Base-by-base conservation (phyloP, 2,329 filamentous ascomycete species). In the Colletotrichum plurivorum region DNA sequence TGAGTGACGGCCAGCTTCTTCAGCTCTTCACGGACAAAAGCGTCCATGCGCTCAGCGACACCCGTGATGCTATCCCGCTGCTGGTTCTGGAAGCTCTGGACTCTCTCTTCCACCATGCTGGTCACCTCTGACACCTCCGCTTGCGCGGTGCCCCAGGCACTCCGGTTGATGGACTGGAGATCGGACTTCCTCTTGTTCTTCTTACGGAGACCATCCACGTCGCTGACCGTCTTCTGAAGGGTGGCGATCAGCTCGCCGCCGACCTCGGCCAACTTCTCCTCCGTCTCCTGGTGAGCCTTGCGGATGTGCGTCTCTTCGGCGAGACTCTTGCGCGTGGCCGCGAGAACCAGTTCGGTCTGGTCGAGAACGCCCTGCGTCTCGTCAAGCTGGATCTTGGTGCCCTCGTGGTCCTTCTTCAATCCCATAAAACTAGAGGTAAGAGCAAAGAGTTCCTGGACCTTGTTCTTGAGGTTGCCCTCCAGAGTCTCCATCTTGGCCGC, bases 401-500 rank as follows among this genome's bases (percentile, higher is more conserved):
- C 86, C 73, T 99, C 95, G 70, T 97, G 93, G 70, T 98, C 94
- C 77, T 95, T 94, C 81, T 96, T 97, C 74, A 98, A 81, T 1
- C 89, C 90, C 82, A 95, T 94, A 78, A 98, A 97, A 72, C 90
- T 94, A 49, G 92, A 94, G 0, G 93, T 97, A 45, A 98, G 83
- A 12, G 90, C 89, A 78, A 97, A 95, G 0, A 99, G 85, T 78
- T 99, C 95, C 75, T 98, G 94, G 2, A 97, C 92, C 78, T 98
- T 98, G 82, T 97, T 96, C 22, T 94, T 90, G 63, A 99, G 84
- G 75, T 96, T 97, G 45, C 88, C 89, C 78, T 99, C 96, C 83
- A 98, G 92, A 0, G 94, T 95, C 77, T 97, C 94, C 54, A 99
- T 94, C 79, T 94, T 95, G 73, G 95, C 94, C 8, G 91, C 88